Evolutionary conservation across 2,329 filamentous ascomycete genomes (phyloP).

Genomic region (Paecilomyces formosus): DNA sequence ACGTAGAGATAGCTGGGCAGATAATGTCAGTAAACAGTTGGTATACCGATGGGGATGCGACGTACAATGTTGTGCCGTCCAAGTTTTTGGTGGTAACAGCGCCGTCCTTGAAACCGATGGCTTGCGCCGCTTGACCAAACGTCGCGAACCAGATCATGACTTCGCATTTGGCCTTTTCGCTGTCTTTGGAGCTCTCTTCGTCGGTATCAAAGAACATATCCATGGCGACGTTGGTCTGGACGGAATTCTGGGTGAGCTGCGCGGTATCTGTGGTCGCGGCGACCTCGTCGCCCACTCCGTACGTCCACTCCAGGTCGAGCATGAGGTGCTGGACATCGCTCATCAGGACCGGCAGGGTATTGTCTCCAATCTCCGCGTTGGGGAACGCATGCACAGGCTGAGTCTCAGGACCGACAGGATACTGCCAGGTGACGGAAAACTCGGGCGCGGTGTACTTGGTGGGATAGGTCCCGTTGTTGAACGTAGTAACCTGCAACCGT

Average conservation of each 20-base stretch:
- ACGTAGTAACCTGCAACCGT: conserved; percentile 37
- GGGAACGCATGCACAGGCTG: conserved; percentile 50
- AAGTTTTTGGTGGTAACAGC: conserved; percentile 28
- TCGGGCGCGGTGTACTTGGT: conserved; percentile 40
- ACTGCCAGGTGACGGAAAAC: conserved; percentile 50
- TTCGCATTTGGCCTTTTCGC: conserved; percentile 37
- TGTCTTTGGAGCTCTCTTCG: conserved; percentile 32
- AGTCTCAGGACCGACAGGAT: conserved; percentile 31
- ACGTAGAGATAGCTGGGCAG: neutral
- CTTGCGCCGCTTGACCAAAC: conserved; percentile 41
- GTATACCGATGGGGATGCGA: neutral
- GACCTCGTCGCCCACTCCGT: conserved; percentile 39
- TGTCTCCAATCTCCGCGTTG: conserved; percentile 43
- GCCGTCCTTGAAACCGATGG: conserved; percentile 36
- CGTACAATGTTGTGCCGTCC: conserved; percentile 21
- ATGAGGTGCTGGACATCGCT: conserved; percentile 32
- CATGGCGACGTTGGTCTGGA: conserved; percentile 51
- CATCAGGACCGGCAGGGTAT: conserved; percentile 38
- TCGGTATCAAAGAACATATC: conserved; percentile 52
- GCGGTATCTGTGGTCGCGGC: conserved; percentile 27
- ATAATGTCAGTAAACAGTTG: neutral
- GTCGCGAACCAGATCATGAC: conserved; percentile 52
- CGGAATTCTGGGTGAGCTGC: conserved; percentile 23
- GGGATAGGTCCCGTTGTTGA: conserved; percentile 45
- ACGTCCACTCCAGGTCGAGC: conserved; percentile 45